phyloP scores from a whole-genome alignment of 257 asterid species.

The Primulina huaijiensis region DNA sequence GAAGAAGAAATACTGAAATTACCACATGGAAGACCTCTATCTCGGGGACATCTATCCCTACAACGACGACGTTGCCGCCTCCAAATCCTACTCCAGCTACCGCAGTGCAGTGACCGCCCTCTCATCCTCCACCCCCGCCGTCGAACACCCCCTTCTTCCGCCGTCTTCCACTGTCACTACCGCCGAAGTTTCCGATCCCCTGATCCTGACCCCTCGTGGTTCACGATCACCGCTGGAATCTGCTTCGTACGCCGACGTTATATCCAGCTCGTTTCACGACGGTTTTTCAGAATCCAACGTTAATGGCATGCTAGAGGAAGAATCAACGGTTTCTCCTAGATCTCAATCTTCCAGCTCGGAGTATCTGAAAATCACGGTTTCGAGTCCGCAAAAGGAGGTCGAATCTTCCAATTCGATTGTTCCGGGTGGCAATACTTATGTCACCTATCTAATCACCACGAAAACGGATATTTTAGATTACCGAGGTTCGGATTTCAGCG shows the following conservation, averaged over 20 bases:
- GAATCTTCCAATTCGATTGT: conserved; percentile 74
- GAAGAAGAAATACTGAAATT: conserved; percentile 34
- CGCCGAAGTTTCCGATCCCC: conserved; percentile 63
- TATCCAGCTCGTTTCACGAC: conserved; percentile 38
- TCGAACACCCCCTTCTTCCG: conserved; percentile 37
- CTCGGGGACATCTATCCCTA: conserved; percentile 29
- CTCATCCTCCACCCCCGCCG: conserved; percentile 37
- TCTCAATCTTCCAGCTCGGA: conserved; percentile 50
- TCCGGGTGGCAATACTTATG: conserved; percentile 71
- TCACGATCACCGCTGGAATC: conserved; percentile 34
- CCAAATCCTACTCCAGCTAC: conserved; percentile 58
- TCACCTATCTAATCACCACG: conserved; percentile 74
- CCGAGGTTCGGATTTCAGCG: conserved; percentile 58
- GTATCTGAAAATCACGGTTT: conserved; percentile 60
- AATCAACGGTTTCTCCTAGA: conserved; percentile 29
- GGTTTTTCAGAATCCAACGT: conserved; percentile 41
- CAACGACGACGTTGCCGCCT: conserved; percentile 42
- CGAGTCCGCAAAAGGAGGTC: conserved; percentile 80
- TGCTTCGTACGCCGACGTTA: conserved; percentile 49
- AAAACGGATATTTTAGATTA: conserved; percentile 61
- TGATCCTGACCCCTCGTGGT: conserved; percentile 36
- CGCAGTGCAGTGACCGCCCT: conserved; percentile 71
- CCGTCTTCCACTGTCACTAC: conserved; percentile 45
- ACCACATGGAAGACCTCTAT: conserved; percentile 57
- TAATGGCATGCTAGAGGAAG: conserved; percentile 38